Evolutionary conservation across 2,329 filamentous ascomycete genomes (phyloP).

Genomic region (Tolypocladium guangdongense): DNA sequence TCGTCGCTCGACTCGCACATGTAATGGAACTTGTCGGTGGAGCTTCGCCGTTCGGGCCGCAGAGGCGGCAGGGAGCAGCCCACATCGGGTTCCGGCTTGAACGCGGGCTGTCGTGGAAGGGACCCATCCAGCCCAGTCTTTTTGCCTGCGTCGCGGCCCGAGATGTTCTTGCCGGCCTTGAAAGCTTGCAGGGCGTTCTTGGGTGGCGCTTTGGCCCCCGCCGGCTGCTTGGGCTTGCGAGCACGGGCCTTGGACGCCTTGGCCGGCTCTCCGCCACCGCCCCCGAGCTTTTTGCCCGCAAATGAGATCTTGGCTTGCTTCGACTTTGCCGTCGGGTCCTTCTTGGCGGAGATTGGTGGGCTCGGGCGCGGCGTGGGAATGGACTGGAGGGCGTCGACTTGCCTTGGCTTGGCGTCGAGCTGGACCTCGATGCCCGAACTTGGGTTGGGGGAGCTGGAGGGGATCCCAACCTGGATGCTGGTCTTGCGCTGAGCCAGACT

Average conservation of each 20-base stretch:
- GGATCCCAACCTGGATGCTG: constrained; percentile 19
- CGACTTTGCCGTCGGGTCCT: constrained; percentile 23
- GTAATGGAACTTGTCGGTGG: constrained; percentile 8
- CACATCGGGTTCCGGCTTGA: background rate
- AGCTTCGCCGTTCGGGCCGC: constrained; percentile 10
- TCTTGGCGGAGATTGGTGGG: constrained; percentile 32
- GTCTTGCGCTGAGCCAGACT: constrained; percentile 25
- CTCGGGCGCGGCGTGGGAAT: constrained; percentile 50
- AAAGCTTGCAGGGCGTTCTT: constrained; percentile 30
- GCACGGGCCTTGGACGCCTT: constrained; percentile 17
- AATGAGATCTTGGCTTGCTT: constrained; percentile 45
- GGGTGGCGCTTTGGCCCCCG: constrained; percentile 24
- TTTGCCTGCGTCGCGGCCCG: constrained; percentile 11
- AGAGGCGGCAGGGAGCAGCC: constrained; percentile 10
- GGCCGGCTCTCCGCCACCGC: constrained; percentile 8
- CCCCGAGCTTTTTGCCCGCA: constrained; percentile 8
- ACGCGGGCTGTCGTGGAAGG: background rate
- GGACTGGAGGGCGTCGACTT: constrained; percentile 31
- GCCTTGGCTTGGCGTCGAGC: constrained; percentile 24
- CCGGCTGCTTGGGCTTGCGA: constrained; percentile 21
- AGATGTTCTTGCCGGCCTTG: constrained; percentile 30
- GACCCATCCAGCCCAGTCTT: constrained; percentile 6
- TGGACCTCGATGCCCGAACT: constrained; percentile 9
- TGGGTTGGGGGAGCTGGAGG: constrained; percentile 12
- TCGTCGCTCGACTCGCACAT: constrained; percentile 6